Conservation (phyloP, 176 grass and related monocot species). For the Phoenix roebelenii region DNA sequence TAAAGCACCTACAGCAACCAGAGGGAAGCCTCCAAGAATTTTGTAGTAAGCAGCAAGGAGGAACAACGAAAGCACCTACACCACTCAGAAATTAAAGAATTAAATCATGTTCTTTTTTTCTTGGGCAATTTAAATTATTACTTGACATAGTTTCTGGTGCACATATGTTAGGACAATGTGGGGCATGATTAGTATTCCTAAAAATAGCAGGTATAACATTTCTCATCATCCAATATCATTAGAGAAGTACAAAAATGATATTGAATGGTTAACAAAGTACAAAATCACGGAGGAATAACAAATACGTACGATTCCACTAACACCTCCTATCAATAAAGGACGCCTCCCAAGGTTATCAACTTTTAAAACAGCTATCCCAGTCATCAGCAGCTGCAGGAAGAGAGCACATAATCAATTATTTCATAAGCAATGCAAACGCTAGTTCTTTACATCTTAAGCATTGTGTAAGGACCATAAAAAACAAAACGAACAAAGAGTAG, state of each 20-base stretch:
- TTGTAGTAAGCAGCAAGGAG: constrained; percentile 96
- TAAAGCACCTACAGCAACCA: constrained; percentile 77
- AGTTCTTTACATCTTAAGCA: too few species aligned
- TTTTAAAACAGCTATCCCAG: constrained; percentile 73
- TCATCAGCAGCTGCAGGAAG: constrained; percentile 69
- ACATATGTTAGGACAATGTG: neutral
- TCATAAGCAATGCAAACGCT: too few species aligned
- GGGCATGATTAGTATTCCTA: too few species aligned
- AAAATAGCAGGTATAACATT: too few species aligned
- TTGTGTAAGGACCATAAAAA: too few species aligned
- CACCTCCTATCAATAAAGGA: constrained; percentile 80
- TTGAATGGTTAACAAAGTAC: too few species aligned
- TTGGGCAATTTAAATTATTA: too few species aligned
- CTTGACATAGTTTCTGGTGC: too few species aligned
- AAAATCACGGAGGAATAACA: constrained; percentile 1
- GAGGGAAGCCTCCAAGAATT: constrained; percentile 50
- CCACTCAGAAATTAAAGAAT: constrained; percentile 8
- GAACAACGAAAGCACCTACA: constrained; percentile 78
- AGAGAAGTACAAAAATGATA: too few species aligned
- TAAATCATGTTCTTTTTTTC: too few species aligned
- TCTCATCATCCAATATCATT: too few species aligned
- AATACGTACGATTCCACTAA: constrained; percentile 77
- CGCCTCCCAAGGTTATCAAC: constrained; percentile 74
- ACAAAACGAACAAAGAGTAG: too few species aligned
- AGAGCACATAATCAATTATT: neutral